Conservation (phyloP, 2,329 filamentous ascomycete species). For the Aspergillus melleus region DNA sequence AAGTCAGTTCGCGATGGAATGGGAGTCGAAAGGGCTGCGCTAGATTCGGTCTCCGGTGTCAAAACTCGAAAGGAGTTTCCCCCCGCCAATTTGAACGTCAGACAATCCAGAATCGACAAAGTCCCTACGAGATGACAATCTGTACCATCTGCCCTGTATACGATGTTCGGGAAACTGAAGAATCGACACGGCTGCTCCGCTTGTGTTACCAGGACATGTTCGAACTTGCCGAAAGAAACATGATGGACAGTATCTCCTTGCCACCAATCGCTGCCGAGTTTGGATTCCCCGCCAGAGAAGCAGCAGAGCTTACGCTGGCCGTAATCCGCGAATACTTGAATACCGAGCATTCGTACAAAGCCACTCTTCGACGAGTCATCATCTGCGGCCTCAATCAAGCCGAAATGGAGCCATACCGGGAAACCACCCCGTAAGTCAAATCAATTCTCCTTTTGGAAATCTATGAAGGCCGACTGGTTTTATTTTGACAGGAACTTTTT, state of each 20-base stretch:
- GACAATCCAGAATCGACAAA: neutral
- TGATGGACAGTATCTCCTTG: neutral
- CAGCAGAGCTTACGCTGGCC: neutral
- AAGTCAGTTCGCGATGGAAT: neutral
- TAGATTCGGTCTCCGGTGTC: neutral
- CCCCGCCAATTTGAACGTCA: neutral
- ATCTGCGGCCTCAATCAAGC: neutral
- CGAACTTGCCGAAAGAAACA: neutral
- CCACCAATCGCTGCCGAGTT: neutral
- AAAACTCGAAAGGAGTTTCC: neutral
- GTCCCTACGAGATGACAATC: neutral
- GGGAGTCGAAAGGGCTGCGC: neutral
- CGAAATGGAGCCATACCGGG: neutral
- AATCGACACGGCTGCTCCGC: neutral
- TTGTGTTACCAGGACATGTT: neutral
- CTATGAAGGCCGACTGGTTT: neutral
- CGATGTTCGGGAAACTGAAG: neutral
- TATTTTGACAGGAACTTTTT: neutral
- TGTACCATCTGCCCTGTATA: neutral
- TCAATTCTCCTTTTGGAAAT: neutral
- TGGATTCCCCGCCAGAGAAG: neutral
- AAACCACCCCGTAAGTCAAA: neutral
- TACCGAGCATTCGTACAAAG: neutral
- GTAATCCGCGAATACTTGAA: neutral
- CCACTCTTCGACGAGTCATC: neutral